These are phyloP conservation scores for Nephelium lappaceum DNA, from an alignment of 345 rosid species.

Conservation along the genomic window DNA sequence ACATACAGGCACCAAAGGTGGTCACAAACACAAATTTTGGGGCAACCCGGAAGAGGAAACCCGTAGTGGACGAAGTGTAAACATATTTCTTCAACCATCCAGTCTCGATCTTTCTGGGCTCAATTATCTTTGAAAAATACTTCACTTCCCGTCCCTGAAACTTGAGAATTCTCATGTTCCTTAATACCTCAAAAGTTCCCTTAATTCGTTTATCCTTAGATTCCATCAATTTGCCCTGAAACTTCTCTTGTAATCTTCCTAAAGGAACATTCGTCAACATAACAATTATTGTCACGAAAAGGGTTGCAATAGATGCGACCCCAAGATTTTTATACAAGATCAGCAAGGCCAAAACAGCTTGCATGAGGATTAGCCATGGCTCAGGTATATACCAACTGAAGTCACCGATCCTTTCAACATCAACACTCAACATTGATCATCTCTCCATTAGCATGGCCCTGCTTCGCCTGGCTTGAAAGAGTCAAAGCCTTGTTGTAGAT, in stretches of 20 bases:
- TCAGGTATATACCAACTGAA: conserved; percentile 60
- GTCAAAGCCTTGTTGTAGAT: conserved; percentile 62
- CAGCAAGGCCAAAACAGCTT: conserved; percentile 54
- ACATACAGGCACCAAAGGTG: conserved; percentile 59
- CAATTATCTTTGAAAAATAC: conserved; percentile 22
- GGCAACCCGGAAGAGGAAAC: conserved; percentile 62
- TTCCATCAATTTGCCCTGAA: conserved; percentile 2
- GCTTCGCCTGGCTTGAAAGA: conserved; percentile 55
- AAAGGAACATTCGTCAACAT: conserved; percentile 57
- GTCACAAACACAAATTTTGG: neutral
- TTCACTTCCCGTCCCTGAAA: conserved; percentile 80
- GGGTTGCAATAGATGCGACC: conserved; percentile 51
- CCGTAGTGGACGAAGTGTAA: conserved; percentile 43
- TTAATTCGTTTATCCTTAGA: conserved; percentile 66
- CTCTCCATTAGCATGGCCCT: conserved; percentile 63
- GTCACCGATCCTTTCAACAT: conserved; percentile 55
- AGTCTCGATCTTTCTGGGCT: too few relatives aligned
- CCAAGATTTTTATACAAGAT: conserved; percentile 63
- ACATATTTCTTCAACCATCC: too few relatives aligned
- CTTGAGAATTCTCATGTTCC: conserved; percentile 74
- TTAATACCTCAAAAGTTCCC: conserved; percentile 59
- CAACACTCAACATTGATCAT: conserved; percentile 65
- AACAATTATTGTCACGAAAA: conserved; percentile 46
- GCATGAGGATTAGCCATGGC: conserved; percentile 53
- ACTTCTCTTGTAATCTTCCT: conserved; percentile 39